Evolutionary conservation across 208 protist species (phyloP), one percentile per base, ranked within the genome.

Genomic region (Leishmania tropica): DNA sequence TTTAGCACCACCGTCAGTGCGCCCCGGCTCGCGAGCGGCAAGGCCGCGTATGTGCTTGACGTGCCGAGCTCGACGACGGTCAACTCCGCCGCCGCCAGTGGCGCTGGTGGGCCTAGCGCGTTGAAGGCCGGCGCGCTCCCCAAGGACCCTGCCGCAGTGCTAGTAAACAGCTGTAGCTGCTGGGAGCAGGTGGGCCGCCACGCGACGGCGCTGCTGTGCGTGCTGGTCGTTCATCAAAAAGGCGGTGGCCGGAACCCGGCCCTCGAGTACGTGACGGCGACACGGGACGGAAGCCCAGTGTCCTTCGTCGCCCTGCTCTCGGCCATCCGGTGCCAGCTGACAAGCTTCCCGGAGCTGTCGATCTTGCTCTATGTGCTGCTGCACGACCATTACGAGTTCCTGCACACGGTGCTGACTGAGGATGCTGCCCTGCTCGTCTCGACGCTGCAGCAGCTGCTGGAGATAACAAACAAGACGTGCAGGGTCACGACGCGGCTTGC

Each of bases 311-410:
- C 54, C 3, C 81, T 97, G 15, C 87, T 96, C 45, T 67, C 72
- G 17, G 76, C 89, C 17, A 83, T 95, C 7, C 77, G 75, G 40
- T 85, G 42, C 67, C 77, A 84, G 31, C 53, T 97, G 40, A 24
- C 81, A 21, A 75, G 71, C 28, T 96, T 89, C 75, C 92, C 94
- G 1, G 76, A 85, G 17, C 28, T 96, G 31, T 90, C 86, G 75
- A 90, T 94, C 77, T 62, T 97, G 31, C 78, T 97, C 54, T 97
- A 97, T 81, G 80, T 84, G 48, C 82, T 97, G 7, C 28, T 97
- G 28, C 81, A 94, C 75, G 94, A 97, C 76, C 90, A 96, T 65
- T 85, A 79, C 35, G 89, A 78, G 19, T 95, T 95, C 80, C 71
- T 94, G 47, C 86, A 90, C 68, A 85, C 86, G 1, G 65, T 85